phyloP scores from a whole-genome alignment of 176 grass and related monocot species.

The Thinopyrum elongatum region DNA sequence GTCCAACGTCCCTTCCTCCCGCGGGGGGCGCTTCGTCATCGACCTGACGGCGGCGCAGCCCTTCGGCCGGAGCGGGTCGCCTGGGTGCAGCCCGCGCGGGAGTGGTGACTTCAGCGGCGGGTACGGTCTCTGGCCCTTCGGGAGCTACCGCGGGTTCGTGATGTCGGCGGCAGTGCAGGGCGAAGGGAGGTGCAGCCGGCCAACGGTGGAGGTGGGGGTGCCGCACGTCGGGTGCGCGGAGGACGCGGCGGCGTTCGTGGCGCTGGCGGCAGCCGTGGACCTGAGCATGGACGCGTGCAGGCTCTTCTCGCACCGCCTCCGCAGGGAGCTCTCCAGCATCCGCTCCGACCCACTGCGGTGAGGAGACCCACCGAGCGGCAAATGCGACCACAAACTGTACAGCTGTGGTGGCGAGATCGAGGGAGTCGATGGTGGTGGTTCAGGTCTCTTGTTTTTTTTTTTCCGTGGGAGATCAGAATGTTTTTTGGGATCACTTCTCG shows the following conservation, averaged over 20 bases:
- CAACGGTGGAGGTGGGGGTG: conserved; percentile 59
- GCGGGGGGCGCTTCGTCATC: conserved; percentile 58
- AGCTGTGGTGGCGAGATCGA: not conserved
- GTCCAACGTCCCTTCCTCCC: conserved; percentile 22
- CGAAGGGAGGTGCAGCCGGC: conserved; percentile 36
- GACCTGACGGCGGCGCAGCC: conserved; percentile 51
- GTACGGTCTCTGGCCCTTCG: conserved; percentile 55
- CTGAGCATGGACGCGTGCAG: conserved; percentile 77
- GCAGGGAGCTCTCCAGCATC: conserved; percentile 43
- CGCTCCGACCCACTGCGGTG: conserved; percentile 36
- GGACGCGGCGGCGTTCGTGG: conserved; percentile 74
- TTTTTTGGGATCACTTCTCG: conserved; percentile 18
- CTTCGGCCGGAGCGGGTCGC: conserved; percentile 37
- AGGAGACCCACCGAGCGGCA: not conserved
- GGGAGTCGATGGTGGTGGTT: not conserved
- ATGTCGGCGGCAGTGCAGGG: conserved; percentile 64
- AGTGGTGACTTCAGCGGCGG: conserved; percentile 44
- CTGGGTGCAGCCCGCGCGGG: conserved; percentile 52
- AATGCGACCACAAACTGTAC: conserved; percentile 14
- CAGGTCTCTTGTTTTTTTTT: conserved; percentile 9
- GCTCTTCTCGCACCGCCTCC: conserved; percentile 57
- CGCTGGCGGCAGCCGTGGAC: conserved; percentile 61
- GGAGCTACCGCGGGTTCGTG: conserved; percentile 64
- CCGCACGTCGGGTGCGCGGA: conserved; percentile 65
- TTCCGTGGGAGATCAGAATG: not conserved